Base-by-base conservation (phyloP, 306 rosid genomes). In the Pyrus bretschneideri region DNA sequence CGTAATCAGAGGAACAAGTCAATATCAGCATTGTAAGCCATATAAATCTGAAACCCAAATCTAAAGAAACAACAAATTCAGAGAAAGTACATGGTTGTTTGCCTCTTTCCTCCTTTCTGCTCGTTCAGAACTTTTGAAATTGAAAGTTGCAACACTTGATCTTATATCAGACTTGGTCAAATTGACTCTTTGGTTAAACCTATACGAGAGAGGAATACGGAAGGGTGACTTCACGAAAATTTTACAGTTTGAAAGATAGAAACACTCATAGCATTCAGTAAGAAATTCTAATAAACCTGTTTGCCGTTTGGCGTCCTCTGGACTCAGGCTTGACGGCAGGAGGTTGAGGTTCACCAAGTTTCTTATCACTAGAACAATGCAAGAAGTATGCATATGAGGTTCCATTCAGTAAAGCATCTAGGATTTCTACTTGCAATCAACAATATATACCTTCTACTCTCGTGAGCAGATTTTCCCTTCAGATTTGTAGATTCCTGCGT, bases 101-200 rank as follows among this genome's bases (percentile, higher is more conserved):
- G 81, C 97, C 97, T 88, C 90, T 84, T 88, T 91, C 74, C 97
- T 87, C 85, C 86, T 81, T 84, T 86, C 91, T 59, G 91, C 93
- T 35, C 91, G 80, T 81, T 81, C 86, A 30, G 65, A 45, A 62
- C 91, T 71, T 79, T 79, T 87, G 69, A 88, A 86, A 77, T 81
- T 85, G 83, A 89, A 92, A 76, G 81, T 52, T 70, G 85, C 72
- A 74, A 69, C 78, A 74, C 75, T 79, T 62, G 90, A 68, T 80
- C 64, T 85, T 63, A 68, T 72, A 81, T 76, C 83, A 29, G 85
- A 74, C 82, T 81, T 81, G 33, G 80, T 81, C 23, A 82, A 74
- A 82, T 78, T 81, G 57, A 68, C 76, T 69, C 82, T 35, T 60
- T 27, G 86, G 70, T 61, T 81, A 62, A 35, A 55, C 87, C 86